Conservation (phyloP, 129 eudicot genomes). For the Calendula officinalis region DNA sequence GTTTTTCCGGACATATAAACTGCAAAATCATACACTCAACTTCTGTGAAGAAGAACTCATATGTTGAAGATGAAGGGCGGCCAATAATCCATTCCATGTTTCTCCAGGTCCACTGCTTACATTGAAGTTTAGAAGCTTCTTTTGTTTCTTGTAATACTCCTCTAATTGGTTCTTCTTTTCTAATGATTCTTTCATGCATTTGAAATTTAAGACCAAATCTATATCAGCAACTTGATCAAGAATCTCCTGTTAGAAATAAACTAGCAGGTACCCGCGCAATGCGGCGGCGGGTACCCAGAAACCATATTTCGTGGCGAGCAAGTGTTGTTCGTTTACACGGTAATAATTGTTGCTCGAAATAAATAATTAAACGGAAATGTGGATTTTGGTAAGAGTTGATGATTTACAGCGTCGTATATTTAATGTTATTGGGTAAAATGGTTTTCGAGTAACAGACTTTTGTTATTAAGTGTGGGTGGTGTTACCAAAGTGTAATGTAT, state of each 20-base stretch:
- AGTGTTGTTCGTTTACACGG: no score
- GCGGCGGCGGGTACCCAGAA: no score
- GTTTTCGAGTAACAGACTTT: no score
- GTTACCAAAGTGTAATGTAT: no score
- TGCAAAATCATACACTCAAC: constrained; percentile 50
- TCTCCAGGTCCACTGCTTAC: constrained; percentile 77
- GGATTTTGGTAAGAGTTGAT: no score
- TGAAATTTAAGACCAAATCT: constrained; percentile 80
- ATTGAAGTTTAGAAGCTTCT: constrained; percentile 75
- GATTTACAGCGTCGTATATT: no score
- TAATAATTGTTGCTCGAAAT: no score
- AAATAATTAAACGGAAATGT: no score
- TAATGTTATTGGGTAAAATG: no score
- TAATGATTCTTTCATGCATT: constrained; percentile 45
- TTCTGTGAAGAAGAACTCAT: constrained; percentile 54
- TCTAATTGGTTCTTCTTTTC: constrained; percentile 64
- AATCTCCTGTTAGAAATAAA: constrained; percentile 61
- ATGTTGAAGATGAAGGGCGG: constrained; percentile 87
- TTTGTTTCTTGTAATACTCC: constrained; percentile 78
- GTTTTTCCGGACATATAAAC: constrained; percentile 11
- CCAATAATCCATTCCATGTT: constrained; percentile 75
- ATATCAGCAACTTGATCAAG: constrained; percentile 77
- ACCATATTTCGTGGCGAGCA: no score
- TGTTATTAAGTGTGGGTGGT: no score
- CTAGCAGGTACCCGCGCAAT: no score